phyloP scores from a whole-genome alignment of 148 eudicot species.

The Vaccinium darrowii region DNA sequence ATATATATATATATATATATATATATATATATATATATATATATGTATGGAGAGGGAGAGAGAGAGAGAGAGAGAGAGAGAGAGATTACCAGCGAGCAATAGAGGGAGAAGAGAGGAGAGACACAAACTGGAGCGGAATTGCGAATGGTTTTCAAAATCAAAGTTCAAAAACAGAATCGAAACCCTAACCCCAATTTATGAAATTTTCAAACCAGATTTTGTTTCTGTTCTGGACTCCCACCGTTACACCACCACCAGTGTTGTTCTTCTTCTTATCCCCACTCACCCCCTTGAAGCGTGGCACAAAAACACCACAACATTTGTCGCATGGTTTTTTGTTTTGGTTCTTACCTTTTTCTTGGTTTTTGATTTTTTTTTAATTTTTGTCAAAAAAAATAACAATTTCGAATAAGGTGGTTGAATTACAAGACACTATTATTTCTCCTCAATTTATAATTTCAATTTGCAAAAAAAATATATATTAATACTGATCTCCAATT shows the following conservation, averaged over 20 bases:
- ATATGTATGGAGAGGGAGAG: neutral
- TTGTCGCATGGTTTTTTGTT: neutral
- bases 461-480: neutral
- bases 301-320: neutral
- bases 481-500: neutral
- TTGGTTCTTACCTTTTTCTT: neutral
- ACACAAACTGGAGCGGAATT: neutral
- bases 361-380: neutral
- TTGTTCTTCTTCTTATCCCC: constrained; percentile 8
- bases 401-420: too few relatives aligned
- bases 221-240: neutral
- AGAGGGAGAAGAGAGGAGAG: constrained; percentile 15
- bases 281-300: constrained; percentile 2
- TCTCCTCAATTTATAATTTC: neutral
- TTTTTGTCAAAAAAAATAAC: neutral
- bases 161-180: constrained; percentile 14
- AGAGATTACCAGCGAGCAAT: neutral
- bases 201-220: neutral
- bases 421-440: neutral
- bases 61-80: neutral
- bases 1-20: too few relatives aligned
- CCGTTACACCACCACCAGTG: constrained; percentile 12
- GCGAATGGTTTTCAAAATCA: neutral
- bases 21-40: too few relatives aligned
- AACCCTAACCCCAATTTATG: constrained; percentile 13